Base-by-base conservation (phyloP, 2,329 filamentous ascomycete genomes). In the Leptographium procerum region DNA sequence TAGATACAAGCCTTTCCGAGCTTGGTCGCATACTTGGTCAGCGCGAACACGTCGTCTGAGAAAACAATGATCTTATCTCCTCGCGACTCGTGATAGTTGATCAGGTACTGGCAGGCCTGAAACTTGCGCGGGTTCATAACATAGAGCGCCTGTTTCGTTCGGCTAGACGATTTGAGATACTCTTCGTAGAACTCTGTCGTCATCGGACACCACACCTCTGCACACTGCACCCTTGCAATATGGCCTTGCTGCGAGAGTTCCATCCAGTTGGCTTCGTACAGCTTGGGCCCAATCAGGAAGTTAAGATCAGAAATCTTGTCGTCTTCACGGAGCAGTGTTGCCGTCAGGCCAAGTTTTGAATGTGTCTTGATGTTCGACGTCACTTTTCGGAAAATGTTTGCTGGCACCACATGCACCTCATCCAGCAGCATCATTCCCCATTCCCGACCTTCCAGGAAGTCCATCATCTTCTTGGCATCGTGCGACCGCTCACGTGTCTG, bases 261-360 rank as follows among this genome's bases (percentile, higher is more conserved):
- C 85, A 97, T 96, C 94, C 94, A 99, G 70, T 99, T 99, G 31
- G 94, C 94, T 72, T 99, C 94, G 69, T 96, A 99, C 0, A 99
- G 78, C 71, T 99, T 99, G 0, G 94, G 94, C 0, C 94, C 94
- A 66, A 99, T 97, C 60, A 99, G 75, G 69, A 97, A 99, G 71
- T 99, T 99, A 52, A 99, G 74, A 76, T 97, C 91, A 29, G 89
- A 89, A 69, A 99, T 99, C 75, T 97, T 97, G 77, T 99, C 92
- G 67, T 99, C 94, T 73, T 99, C 94, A 76, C 94, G 84, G 19
- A 99, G 83, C 13, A 99, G 76, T 0, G 94, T 99, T 0, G 94
- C 94, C 0, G 94, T 99, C 45, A 99, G 77, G 8, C 94, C 94
- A 9, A 99, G 82, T 71, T 99, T 99, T 13, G 91, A 90, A 70